Base-by-base conservation (phyloP, 2,329 filamentous ascomycete species). In the Xylariaceae sp. region DNA sequence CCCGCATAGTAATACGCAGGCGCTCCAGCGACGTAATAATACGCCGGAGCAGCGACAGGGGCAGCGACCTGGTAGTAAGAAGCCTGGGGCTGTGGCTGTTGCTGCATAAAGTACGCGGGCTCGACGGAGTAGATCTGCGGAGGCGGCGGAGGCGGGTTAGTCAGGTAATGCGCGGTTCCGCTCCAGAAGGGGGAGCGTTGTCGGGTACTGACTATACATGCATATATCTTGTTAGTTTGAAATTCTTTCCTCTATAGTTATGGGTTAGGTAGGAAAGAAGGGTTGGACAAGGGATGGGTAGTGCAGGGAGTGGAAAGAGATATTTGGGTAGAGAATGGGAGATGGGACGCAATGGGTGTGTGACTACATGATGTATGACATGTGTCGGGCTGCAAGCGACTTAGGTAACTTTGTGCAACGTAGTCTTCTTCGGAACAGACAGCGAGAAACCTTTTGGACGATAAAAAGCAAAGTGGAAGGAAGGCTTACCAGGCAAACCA, bases 41-140 rank as follows among this genome's bases (percentile, higher is more conserved):
- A 39, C 13, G 17, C 4, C 7, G 40, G 32, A 11, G 29, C 23
- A 24, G 40, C 13, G 8, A 19, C 28, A 5, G 36, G 13, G 5
- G 19, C 3, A 4, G 36, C 4, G 12, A 15, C 16, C 15, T 41
- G 37, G 32, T 38, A 38, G 15, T 38, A 43, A n/a, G n/a, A n/a
- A n/a, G n/a, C 24, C 9, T 8, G 9, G 24, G 6, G 21, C 21
- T 7, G 21, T 11, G 21, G 11, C 21, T 11, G 11, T 16, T 38
- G 41, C 24, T 38, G 30, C 32, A 39, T 24, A 29, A 38, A 31
- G 19, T 39, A 47, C 5, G 38, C 35, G 5, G 41, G 41, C 33
- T 41, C 34, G 21, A 39, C 32, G 7, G 35, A 24, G 33, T 44
- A 44, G 5, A 44, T 26, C 38, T 38, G 37, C 3, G 40, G 43